Evolutionary conservation across 495 filamentous ascomycete genomes (phyloP), one percentile per base, ranked within the genome.

Genomic region (Penicillium odoratum): DNA sequence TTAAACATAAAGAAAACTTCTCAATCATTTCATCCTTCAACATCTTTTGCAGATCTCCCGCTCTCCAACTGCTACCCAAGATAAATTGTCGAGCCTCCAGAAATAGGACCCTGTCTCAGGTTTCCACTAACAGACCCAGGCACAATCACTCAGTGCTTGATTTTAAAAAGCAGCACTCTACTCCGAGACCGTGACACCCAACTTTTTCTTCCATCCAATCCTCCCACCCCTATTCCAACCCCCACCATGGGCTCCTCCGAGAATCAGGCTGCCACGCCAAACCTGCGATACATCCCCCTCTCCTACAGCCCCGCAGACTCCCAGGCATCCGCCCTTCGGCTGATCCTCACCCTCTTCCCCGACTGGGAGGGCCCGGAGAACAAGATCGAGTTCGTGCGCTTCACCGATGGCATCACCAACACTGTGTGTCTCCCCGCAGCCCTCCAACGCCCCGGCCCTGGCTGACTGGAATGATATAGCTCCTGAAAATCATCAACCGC

Each of bases 351-450:
- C 21, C 78, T 97, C 38, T 83, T 86, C 46, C 95, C 91, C 7
- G 83, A 93, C 63, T 98, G 94, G 94, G 82, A 87, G 57, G 79
- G 83, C 16, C 74, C 81, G 1, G 83, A 81, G 50, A 91, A 90
- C 53, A 84, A 86, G n/a, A 82, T 98, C 58, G 89, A 93, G 69
- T 91, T 98, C 63, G 81, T 91, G 48, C 85, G 87, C 47, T 98
- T 98, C 78, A 98, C 90, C 29, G 94, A 98, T 68, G 94, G 94
- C 62, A 98, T 98, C 72, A 98, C 94, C 46, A 98, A 98, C 73
- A 97, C 93, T 58, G 87, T 89, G 74, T 59, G 84, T 84, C 63
- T 47, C 48, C 47, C 44, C 38, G 40, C 47, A 47, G 43, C 4
- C 36, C 46, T 21, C 47, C 59, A 36, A 36, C 33, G 4, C 9